Percentiles rank a stretch among this genome's conserved stretches.
These are phyloP conservation scores for Chenopodium suecicum DNA, from an alignment of 148 eudicot genomes.

Conservation along the genomic window DNA sequence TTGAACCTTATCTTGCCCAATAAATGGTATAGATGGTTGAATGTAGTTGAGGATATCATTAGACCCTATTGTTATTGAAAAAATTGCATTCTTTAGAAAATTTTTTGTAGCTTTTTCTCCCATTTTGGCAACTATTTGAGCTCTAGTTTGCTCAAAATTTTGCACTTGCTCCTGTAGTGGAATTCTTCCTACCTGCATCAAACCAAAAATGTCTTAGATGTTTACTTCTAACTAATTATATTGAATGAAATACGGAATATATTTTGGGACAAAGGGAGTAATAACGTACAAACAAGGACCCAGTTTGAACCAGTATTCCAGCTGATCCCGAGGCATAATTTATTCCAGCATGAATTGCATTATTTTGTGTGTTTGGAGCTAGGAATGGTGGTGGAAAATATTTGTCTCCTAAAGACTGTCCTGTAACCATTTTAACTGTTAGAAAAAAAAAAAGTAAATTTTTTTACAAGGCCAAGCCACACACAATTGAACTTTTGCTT, in stretches of 20 bases:
- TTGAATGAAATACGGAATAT: too few relatives aligned
- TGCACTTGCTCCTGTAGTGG: constrained; percentile 48
- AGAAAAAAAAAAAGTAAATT: not conserved
- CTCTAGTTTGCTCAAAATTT: constrained; percentile 46
- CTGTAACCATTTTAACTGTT: constrained; percentile 25
- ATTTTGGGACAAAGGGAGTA: not conserved
- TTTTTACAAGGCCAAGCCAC: too few relatives aligned
- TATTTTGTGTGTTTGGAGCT: constrained; percentile 39
- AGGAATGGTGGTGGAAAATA: constrained; percentile 53
- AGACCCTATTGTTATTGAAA: constrained; percentile 58
- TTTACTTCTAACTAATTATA: not conserved
- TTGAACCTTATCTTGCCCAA: constrained; percentile 34
- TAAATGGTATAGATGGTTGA: constrained; percentile 46
- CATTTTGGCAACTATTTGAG: constrained; percentile 36
- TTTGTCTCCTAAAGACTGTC: constrained; percentile 51
- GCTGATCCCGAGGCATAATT: constrained; percentile 76
- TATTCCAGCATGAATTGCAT: constrained; percentile 35
- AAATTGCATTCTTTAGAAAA: constrained; percentile 36
- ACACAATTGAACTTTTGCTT: too few relatives aligned
- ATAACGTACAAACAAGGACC: constrained; percentile 44
- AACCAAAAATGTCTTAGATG: not conserved
- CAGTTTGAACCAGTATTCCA: constrained; percentile 57
- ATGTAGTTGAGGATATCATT: constrained; percentile 56
- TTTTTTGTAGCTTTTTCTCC: constrained; percentile 41
- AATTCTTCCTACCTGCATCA: constrained; percentile 49